Evolutionary conservation across 164 flowering plant species (phyloP), one percentile per base, ranked within the genome.

Genomic region (Cinnamomum chago): DNA sequence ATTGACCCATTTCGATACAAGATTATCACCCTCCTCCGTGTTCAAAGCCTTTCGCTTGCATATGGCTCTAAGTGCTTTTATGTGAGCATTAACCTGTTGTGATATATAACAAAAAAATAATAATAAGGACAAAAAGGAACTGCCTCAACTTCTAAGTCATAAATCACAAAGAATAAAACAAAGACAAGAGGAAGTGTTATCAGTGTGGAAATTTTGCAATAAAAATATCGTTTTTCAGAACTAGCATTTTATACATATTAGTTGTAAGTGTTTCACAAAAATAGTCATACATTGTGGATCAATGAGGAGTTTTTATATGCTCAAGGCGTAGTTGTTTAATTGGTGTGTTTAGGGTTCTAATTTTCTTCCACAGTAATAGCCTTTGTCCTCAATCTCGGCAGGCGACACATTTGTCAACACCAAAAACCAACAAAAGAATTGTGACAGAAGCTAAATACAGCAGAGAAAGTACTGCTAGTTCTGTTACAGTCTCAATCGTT

Each of bases 61-160:
- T 81, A 95, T 78, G 23, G 92, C 92, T 88, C 86, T 87, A 25
- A 95, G 92, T 27, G 98, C 92, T 83, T 90, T 90, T 23, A 95
- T 90, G 81, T 93, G 99, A 78, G 98, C 99, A 80, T 91, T 84
- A 65, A 95, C 97, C 97, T 93, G 87, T 66, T 47, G 35, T n/a
- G 62, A 51, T 25, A 52, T 12, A 47, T 7, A 52, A 52, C 2
- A 52, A 30, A 13, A 52, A 52, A 52, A 52, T 0, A 52, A 14
- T 1, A 15, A 52, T 0, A 52, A 52, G 14, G 18, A 55, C 1
- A 55, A 55, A 55, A 55, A 3, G n/a, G 5, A 55, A 15, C 60
- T 64, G 20, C 13, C 40, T 47, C n/a, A 68, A 35, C 24, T 18
- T 24, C 52, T 35, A 47, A n/a, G 52, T 11, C n/a, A 18, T 3